Conservation (phyloP, 176 grass and related monocot species). For the Otatea glauca region DNA sequence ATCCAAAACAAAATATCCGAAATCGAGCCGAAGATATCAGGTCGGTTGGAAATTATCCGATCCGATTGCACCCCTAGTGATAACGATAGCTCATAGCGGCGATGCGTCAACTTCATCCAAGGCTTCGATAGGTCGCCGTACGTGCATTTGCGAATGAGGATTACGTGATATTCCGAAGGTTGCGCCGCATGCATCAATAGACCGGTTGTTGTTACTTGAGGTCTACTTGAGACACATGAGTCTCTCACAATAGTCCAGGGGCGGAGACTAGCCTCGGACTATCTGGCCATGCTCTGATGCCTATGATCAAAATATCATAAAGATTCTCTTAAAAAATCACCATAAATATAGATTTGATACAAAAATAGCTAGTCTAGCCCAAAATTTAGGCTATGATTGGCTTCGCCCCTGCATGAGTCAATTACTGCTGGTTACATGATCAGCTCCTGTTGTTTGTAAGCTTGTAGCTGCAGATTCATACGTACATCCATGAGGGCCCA, state of each 20-base stretch:
- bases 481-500: neutral
- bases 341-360: no score
- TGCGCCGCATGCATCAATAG: neutral
- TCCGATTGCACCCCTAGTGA: neutral
- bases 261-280: no score
- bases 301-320: no score
- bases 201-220: neutral
- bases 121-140: neutral
- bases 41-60: no score
- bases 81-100: neutral
- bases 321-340: no score
- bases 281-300: no score
- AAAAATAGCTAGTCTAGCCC: no score
- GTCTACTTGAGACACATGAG: neutral
- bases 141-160: neutral
- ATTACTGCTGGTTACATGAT: neutral
- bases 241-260: neutral
- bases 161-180: neutral
- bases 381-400: no score
- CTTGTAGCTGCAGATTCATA: neutral
- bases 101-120: slow-evolving; percentile 10
- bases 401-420: no score
- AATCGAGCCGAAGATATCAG: no score
- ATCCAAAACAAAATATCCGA: no score
- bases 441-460: neutral